phyloP scores from a whole-genome alignment of 306 rosid genomes.

The Corylus americana region DNA sequence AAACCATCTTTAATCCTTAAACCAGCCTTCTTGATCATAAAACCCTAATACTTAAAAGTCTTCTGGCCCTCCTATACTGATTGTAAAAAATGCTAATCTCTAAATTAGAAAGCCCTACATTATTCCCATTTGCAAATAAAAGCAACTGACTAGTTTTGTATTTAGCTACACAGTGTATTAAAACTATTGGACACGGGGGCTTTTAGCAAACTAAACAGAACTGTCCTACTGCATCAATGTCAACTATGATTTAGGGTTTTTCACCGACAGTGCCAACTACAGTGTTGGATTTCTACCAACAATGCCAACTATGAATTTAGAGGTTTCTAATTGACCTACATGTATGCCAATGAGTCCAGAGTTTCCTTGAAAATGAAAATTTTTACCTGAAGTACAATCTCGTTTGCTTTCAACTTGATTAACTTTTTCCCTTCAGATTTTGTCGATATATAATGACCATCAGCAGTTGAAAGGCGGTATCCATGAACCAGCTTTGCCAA shows the following conservation, averaged over 20 bases:
- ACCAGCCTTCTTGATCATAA: neutral
- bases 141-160: neutral
- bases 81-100: neutral
- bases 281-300: neutral
- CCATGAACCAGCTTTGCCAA: constrained; percentile 89
- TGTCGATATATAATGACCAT: constrained; percentile 73
- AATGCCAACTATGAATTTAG: neutral
- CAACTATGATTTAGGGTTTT: no score
- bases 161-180: neutral
- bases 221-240: no score
- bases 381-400: constrained; percentile 92
- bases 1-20: neutral
- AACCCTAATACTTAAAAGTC: neutral
- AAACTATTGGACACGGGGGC: neutral
- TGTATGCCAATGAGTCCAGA: neutral
- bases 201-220: neutral
- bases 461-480: constrained; percentile 63
- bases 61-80: neutral
- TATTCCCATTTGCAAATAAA: neutral
- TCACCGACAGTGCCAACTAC: neutral
- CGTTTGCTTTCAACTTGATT: constrained; percentile 80
- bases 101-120: neutral
- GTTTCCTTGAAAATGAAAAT: constrained; percentile 8
- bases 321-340: neutral
- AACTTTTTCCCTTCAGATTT: constrained; percentile 78